Conservation (phyloP, 495 filamentous ascomycete species). For the Chaetomium tenue region DNA sequence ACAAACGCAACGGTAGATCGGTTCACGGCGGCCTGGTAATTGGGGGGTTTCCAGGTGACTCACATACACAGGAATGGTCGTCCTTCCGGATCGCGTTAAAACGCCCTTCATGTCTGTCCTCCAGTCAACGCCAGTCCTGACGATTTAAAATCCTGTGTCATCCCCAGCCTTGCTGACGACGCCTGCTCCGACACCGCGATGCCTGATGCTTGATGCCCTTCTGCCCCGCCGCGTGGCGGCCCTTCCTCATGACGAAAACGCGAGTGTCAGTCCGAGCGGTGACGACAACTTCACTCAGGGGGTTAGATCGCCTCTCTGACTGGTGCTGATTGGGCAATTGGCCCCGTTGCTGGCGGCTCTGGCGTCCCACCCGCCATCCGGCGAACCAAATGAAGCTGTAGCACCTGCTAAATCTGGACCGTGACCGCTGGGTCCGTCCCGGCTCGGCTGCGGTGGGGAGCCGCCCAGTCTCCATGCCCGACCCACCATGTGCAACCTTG, state of each 20-base stretch:
- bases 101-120: not conserved
- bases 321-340: not conserved
- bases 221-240: not conserved
- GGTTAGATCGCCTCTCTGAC: not conserved
- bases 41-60: not conserved
- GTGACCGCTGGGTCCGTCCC: slow-evolving; percentile 19
- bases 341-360: slow-evolving; percentile 7
- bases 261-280: not conserved
- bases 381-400: slow-evolving; percentile 19
- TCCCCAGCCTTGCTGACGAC: not conserved
- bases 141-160: not conserved
- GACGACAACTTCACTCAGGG: not conserved
- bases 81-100: slow-evolving; percentile 22
- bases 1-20: not conserved
- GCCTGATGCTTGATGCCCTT: not conserved
- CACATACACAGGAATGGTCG: not conserved
- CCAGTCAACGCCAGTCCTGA: not conserved
- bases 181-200: not conserved
- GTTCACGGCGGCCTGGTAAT: not conserved
- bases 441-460: slow-evolving; percentile 15
- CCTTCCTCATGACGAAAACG: not conserved
- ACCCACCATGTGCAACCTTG: slow-evolving; percentile 15
- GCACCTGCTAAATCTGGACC: slow-evolving; percentile 29
- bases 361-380: slow-evolving; percentile 10
- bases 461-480: not conserved